Conservation (phyloP, 805 yeast species). For the Saccharomycopsis sp. region DNA sequence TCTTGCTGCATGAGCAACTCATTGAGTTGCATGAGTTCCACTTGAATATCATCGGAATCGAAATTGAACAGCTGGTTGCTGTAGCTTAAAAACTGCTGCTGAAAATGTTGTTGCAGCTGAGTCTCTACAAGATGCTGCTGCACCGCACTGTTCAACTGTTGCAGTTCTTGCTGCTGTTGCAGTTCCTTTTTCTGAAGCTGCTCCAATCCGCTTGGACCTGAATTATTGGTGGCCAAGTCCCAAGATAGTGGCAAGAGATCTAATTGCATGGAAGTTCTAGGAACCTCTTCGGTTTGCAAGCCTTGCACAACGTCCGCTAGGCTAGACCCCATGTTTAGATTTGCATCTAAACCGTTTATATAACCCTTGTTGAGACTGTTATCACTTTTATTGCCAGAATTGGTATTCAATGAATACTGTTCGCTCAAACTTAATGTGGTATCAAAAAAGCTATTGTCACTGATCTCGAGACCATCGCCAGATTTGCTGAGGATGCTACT, state of each 20-base stretch:
- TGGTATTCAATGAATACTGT: neutral
- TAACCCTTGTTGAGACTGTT: neutral
- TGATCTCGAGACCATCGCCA: neutral
- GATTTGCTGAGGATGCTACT: constrained; percentile 1
- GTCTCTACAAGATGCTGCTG: neutral
- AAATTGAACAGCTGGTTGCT: neutral
- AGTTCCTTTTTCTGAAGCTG: neutral
- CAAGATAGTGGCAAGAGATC: constrained; percentile 11
- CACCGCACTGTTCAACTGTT: neutral
- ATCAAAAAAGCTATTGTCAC: neutral
- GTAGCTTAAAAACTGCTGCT: neutral
- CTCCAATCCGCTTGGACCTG: neutral
- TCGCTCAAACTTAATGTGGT: neutral
- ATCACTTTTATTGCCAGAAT: neutral
- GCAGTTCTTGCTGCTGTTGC: neutral
- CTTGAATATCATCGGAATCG: neutral
- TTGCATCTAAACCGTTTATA: neutral
- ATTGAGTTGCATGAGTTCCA: constrained; percentile 2
- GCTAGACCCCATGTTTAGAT: neutral
- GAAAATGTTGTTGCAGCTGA: neutral
- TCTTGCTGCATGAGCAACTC: neutral
- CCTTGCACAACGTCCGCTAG: neutral
- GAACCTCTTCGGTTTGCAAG: constrained; percentile 8
- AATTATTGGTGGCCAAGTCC: constrained; percentile 5
- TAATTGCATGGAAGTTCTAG: constrained; percentile 12